Evolutionary conservation across 441 rosid genomes (phyloP), one percentile per base, ranked within the genome.

Genomic region (Croton setiger): DNA sequence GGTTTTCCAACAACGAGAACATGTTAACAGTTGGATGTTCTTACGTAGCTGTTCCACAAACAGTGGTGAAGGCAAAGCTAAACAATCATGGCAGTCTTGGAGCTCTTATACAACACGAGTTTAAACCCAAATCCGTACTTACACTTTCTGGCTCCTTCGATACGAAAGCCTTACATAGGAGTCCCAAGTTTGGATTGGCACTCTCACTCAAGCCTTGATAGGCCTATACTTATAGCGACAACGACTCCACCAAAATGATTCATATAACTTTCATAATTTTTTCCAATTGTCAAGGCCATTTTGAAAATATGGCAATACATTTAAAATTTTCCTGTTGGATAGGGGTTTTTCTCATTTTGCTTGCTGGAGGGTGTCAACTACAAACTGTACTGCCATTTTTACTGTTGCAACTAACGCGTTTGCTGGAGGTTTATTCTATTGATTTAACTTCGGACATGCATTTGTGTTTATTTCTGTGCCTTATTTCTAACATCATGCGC

Each of bases 11-110:
- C 45, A 83, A 85, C 58, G 89, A 85, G 68, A 85, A 79, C 77
- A 81, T 85, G 2, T 69, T 83, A 52, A 83, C 81, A 0, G 85
- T 83, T 55, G 89, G 87, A 56, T 83, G 87, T 60, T 81, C 81
- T 7, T 76, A 74, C 54, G 27, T 71, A 18, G 79, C 79, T 53
- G 84, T 79, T 75, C 74, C 79, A 49, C 79, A 78, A 69, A 79
- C 84, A 60, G 3, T 78, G 1, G 20, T 79, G 74, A 85, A 81
- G 79, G 81, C 84, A 43, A 83, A 83, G 72, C 85, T 83, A 66
- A 85, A 85, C 80, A 85, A 81, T 74, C 87, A 83, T 58, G 85
- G 85, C 60, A 73, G 68, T 71, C 80, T 85, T 8, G 79, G 81
- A 55, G 83, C 79, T 27, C 79, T 83, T 58, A 39, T 83, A 47